Evolutionary conservation across 371 early-diverging fungal species (phyloP).

Genomic region (Smittium mucronatum): DNA sequence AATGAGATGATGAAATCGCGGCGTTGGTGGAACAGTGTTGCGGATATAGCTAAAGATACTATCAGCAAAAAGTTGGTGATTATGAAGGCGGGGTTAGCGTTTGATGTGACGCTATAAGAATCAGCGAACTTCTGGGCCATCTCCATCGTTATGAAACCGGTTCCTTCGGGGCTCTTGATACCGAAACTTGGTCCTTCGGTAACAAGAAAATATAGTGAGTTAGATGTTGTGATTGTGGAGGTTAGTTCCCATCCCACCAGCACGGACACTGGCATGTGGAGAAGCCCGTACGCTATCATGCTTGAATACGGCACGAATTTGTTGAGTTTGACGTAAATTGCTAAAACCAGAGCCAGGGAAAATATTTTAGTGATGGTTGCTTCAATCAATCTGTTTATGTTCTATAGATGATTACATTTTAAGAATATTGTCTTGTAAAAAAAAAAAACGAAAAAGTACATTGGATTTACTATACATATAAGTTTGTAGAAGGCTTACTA

Average conservation of each 20-base stretch:
- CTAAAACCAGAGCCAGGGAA: background rate
- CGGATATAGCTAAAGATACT: background rate
- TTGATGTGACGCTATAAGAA: background rate
- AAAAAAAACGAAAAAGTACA: too few relatives aligned
- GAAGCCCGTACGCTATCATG: background rate
- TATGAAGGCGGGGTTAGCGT: background rate
- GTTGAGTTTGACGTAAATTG: background rate
- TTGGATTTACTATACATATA: too few relatives aligned
- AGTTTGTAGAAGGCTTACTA: background rate
- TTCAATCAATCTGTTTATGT: background rate
- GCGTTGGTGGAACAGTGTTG: background rate
- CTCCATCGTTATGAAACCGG: background rate
- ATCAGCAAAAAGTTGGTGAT: background rate
- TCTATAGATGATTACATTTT: too few relatives aligned
- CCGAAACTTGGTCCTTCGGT: background rate
- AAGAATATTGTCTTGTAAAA: too few relatives aligned
- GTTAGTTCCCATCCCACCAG: background rate
- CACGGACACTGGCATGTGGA: background rate
- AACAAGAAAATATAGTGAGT: background rate
- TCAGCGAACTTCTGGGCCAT: background rate
- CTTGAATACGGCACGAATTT: background rate
- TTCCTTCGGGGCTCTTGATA: background rate
- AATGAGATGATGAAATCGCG: background rate
- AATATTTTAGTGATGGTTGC: background rate
- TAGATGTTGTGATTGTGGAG: background rate